A percentile compares a stretch with the other conserved stretches of the same genome.
These are phyloP conservation scores for Lenwebbia sp. DNA, from an alignment of 345 rosid species.

Conservation along the genomic window DNA sequence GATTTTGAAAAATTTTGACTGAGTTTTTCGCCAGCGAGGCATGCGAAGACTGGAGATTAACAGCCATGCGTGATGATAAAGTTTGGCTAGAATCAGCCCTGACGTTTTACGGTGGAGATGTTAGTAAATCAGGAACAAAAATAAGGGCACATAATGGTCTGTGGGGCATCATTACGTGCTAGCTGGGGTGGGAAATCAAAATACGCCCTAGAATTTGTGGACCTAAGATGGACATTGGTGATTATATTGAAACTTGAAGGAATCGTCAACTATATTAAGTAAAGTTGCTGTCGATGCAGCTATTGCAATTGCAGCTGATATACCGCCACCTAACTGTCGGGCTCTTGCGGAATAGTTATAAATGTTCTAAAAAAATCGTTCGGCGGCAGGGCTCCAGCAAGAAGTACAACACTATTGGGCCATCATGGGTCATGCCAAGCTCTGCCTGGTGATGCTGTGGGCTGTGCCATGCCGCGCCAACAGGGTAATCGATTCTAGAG, in stretches of 20 bases:
- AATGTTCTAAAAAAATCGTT: neutral
- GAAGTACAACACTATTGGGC: neutral
- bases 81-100: neutral
- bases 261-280: neutral
- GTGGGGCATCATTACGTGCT: neutral
- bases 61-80: neutral
- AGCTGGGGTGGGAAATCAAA: neutral
- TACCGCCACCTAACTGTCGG: neutral
- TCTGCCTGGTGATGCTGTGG: neutral
- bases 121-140: neutral
- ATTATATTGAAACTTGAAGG: neutral
- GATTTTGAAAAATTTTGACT: neutral
- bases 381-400: neutral
- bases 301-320: neutral
- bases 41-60: neutral
- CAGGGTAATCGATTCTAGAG: no score
- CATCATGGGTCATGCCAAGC: neutral
- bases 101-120: rapidly evolving
- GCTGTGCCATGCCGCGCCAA: no score
- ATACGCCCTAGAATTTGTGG: rapidly evolving
- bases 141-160: neutral
- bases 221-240: neutral
- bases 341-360: neutral
- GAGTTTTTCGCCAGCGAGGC: neutral
- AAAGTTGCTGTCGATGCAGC: neutral